A percentile compares a stretch with the other conserved stretches of the same genome.
These are phyloP conservation scores for Magnusiomyces tetraspermus DNA, from an alignment of 1,139 yeast species.

Conservation along the genomic window DNA sequence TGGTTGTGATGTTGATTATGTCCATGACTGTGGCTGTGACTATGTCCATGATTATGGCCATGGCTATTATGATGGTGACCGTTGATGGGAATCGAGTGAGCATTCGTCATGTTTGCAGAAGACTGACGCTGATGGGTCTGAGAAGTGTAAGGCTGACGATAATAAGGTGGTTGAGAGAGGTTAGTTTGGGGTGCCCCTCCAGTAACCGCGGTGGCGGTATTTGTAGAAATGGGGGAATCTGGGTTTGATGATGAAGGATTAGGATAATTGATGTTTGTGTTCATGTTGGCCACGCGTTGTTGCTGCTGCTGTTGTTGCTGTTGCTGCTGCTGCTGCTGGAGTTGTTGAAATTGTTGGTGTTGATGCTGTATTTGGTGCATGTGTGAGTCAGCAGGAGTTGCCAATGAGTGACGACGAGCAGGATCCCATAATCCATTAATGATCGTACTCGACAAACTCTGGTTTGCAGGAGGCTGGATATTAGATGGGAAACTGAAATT, in stretches of 20 bases:
- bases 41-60: too few species aligned
- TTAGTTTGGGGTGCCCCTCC: neutral
- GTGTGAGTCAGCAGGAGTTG: slow-evolving; percentile 1
- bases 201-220: neutral
- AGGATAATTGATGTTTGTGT: neutral
- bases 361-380: neutral
- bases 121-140: neutral
- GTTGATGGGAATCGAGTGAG: too few species aligned
- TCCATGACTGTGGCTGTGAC: neutral
- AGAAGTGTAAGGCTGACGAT: neutral
- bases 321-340: neutral
- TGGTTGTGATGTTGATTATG: neutral
- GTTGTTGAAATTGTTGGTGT: neutral
- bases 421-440: slow-evolving; percentile 1
- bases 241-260: neutral
- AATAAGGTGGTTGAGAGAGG: neutral
- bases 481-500: neutral
- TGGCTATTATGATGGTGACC: too few species aligned
- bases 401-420: slow-evolving; percentile 1
- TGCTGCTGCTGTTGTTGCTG: neutral
- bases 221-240: neutral
- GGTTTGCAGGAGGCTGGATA: neutral
- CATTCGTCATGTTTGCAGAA: too few species aligned
- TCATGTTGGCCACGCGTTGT: neutral
- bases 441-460: neutral